Evolutionary conservation across 164 flowering plant species (phyloP).

Genomic region (Aristolochia fimbriata): DNA sequence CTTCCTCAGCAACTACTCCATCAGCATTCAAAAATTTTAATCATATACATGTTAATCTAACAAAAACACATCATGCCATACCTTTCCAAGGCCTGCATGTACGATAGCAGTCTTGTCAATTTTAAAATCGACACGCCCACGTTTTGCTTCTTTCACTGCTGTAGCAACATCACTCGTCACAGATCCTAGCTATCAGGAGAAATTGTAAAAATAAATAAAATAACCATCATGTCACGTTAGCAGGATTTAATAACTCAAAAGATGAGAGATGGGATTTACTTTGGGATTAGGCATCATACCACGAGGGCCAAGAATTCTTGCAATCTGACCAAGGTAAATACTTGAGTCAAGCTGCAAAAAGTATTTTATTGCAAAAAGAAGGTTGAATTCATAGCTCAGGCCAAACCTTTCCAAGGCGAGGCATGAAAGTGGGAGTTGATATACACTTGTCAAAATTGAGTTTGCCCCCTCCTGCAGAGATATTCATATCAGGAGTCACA

Average conservation of each 20-base stretch:
- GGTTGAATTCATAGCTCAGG: neutral
- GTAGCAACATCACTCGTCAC: slow-evolving; percentile 62
- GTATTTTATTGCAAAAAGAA: slow-evolving; percentile 1
- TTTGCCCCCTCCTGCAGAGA: slow-evolving; percentile 53
- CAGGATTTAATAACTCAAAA: neutral
- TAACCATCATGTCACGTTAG: neutral
- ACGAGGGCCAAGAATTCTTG: slow-evolving; percentile 57
- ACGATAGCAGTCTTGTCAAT: slow-evolving; percentile 88
- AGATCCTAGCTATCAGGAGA: slow-evolving; percentile 52
- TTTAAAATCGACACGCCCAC: slow-evolving; percentile 55
- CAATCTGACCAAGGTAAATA: slow-evolving; percentile 38
- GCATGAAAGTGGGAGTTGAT: slow-evolving; percentile 62
- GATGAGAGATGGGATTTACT: slow-evolving; percentile 28
- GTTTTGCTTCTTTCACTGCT: slow-evolving; percentile 66
- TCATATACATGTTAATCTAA: no score
- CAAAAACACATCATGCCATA: slow-evolving; percentile 9
- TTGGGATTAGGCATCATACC: slow-evolving; percentile 77
- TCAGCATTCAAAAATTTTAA: no score
- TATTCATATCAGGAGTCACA: slow-evolving; percentile 1
- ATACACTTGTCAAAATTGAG: slow-evolving; percentile 78
- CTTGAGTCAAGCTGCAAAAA: neutral
- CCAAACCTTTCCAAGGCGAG: slow-evolving; percentile 56
- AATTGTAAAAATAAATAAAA: neutral
- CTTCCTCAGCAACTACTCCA: no score
- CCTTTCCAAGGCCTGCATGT: slow-evolving; percentile 94